phyloP scores from a whole-genome alignment of 345 rosid genomes.

The Arabis hirsuta region DNA sequence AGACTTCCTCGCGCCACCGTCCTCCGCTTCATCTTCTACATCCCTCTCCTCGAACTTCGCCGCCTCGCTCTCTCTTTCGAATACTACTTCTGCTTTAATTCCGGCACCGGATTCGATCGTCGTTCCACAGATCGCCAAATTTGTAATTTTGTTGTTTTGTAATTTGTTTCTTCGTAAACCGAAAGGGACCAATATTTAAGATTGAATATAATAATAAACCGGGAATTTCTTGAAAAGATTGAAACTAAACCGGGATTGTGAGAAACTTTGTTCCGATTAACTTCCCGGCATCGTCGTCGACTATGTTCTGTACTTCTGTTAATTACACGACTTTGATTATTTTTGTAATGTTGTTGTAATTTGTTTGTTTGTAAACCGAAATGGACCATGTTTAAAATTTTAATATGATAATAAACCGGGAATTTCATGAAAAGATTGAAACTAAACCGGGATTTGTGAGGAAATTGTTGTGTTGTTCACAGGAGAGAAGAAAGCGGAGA shows the following conservation, averaged over 20 bases:
- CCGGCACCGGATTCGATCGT: constrained; percentile 25
- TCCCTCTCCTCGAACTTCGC: constrained; percentile 66
- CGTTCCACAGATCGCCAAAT: constrained; percentile 7
- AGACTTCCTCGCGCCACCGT: constrained; percentile 67
- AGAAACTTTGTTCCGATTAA: neutral
- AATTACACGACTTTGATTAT: neutral
- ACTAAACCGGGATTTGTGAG: too few relatives aligned
- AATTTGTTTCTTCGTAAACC: constrained; percentile 34
- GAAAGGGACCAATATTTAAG: neutral
- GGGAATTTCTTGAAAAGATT: neutral
- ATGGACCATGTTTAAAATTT: neutral
- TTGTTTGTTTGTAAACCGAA: constrained; percentile 35
- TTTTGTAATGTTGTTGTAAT: neutral
- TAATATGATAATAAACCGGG: constrained; percentile 35
- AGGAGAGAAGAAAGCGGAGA: constrained; percentile 9
- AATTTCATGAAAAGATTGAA: neutral
- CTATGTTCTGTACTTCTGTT: neutral
- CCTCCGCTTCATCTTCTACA: constrained; percentile 61
- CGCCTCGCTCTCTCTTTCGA: constrained; percentile 64
- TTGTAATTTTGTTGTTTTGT: neutral
- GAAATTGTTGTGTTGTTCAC: neutral
- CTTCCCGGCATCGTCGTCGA: too few relatives aligned
- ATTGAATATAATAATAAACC: constrained; percentile 35
- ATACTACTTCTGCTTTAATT: constrained; percentile 65
- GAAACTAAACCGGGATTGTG: constrained; percentile 27